Evolutionary conservation across 2,329 filamentous ascomycete species (phyloP).

Genomic region (Zymoseptoria tritici): DNA sequence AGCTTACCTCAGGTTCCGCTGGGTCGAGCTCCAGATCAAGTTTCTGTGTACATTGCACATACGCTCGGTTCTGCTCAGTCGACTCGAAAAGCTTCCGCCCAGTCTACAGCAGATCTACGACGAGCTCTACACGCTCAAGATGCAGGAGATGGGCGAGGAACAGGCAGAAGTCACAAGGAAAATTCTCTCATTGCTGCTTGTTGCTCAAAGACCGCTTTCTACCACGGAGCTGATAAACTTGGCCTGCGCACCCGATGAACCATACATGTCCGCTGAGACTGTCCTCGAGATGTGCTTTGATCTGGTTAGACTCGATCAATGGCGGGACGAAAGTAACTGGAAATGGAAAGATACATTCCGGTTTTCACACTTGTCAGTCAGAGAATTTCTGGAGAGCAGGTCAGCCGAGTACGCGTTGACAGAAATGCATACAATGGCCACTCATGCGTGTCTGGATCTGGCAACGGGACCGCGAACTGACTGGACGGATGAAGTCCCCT

Average conservation of each 20-base stretch:
- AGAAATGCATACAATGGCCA: background rate
- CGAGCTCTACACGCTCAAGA: background rate
- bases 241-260: background rate
- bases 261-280: background rate
- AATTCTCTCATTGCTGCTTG: background rate
- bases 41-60: background rate
- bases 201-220: background rate
- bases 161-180: background rate
- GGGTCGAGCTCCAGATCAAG: background rate
- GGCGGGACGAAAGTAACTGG: too few species aligned
- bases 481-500: background rate
- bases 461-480: background rate
- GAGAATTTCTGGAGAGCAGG: background rate
- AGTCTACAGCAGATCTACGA: background rate
- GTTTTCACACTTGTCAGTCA: background rate
- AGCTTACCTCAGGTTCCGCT: background rate
- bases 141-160: background rate
- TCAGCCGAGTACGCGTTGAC: background rate
- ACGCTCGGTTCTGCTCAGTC: background rate
- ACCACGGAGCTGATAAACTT: background rate
- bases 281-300: background rate
- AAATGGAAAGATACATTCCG: too few species aligned
- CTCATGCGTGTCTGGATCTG: background rate
- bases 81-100: background rate
- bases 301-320: background rate